phyloP scores from a whole-genome alignment of 129 eudicot species.

The Erigeron canadensis region DNA sequence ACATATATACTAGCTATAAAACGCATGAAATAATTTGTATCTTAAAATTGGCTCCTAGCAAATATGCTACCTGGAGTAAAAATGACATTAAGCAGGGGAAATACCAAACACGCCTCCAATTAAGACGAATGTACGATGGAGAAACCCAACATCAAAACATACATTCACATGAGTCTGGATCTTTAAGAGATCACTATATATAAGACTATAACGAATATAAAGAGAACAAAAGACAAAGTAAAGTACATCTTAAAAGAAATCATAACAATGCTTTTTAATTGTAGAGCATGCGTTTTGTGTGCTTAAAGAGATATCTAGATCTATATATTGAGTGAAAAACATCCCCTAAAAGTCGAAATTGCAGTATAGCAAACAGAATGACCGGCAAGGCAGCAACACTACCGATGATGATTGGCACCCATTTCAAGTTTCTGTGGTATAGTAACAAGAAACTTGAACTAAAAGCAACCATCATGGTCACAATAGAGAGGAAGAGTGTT shows the following conservation, averaged over 20 bases:
- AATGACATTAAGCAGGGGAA: too few relatives aligned
- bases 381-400: not conserved
- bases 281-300: not conserved
- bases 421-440: not conserved
- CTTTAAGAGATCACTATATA: too few relatives aligned
- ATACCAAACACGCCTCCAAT: too few relatives aligned
- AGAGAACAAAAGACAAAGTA: not conserved
- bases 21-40: too few relatives aligned
- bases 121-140: too few relatives aligned
- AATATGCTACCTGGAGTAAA: too few relatives aligned
- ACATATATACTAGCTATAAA: too few relatives aligned
- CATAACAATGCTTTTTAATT: not conserved
- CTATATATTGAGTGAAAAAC: not conserved
- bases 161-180: too few relatives aligned
- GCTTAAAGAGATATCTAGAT: conserved; percentile 18
- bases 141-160: too few relatives aligned
- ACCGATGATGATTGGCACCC: not conserved
- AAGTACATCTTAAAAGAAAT: not conserved
- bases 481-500: conserved; percentile 3
- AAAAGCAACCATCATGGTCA: not conserved
- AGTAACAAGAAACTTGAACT: not conserved
- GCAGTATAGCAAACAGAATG: not conserved
- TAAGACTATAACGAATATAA: too few relatives aligned
- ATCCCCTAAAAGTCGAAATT: not conserved
- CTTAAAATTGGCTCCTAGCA: too few relatives aligned